Base-by-base conservation (phyloP, 371 early-diverging fungal genomes). In the Rhizopus delemar region DNA sequence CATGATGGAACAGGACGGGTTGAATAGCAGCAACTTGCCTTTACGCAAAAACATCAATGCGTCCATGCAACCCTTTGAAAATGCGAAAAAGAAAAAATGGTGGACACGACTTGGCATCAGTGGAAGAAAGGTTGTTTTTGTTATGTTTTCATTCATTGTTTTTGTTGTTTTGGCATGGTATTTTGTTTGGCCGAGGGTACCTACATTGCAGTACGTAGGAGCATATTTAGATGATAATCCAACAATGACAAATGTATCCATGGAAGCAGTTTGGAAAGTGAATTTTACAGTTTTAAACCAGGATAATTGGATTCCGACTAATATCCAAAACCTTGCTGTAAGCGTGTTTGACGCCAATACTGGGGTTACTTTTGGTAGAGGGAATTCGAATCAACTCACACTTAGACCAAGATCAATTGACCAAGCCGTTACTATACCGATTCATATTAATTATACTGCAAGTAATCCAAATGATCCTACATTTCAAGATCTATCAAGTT, bases 161-260 rank as follows among this genome's bases (percentile, higher is more conserved):
- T 29, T 74, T 35, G 60, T 74, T 2, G 70, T 48, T 11, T 52
- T 75, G 3, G 43, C 70, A 9, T 70, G 74, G 65, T 79, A 68
- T 51, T 75, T 79, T 68, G 79, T 75, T 3, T 79, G 79, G 74
- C 79, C 79, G 0, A 64, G 79, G 9, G 41, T 36, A n/a, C 73
- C 74, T 0, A 63, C 59, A 8, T 46, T 78, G 15, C 36, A 31
- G 3, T 68, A 62, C 29, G 31, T 59, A 3, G 62, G 67, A 8
- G 67, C 66, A 0, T 62, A 53, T 4, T 33, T 73, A 3, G 36
- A 51, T 33, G 60, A 34, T 9, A 51, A 41, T 36, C 38, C 55
- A 29, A 22, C 38, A 13, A 53, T 57, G 53, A 61, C 66, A 2
- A 34, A 31, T 5, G 60, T 49, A 22, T 49, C 57, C 13, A 57